A percentile compares a stretch with the other conserved stretches of the same genome.
phyloP scores from a whole-genome alignment of 768 basidiomycete species.

The Tricholoma matsutake region DNA sequence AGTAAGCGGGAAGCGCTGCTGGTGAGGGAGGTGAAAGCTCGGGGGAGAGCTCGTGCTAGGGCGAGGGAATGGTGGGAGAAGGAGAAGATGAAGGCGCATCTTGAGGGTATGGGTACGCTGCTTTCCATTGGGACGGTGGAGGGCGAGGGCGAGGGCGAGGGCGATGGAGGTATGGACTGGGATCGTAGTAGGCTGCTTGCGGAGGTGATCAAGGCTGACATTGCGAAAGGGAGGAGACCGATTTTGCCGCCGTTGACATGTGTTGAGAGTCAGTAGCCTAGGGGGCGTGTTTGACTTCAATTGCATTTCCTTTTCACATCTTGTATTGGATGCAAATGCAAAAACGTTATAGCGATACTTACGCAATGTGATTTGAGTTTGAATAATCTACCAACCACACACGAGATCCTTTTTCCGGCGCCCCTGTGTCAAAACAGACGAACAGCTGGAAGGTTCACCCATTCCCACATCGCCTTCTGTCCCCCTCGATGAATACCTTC shows the following conservation, averaged over 20 bases:
- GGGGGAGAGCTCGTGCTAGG: constrained; percentile 7
- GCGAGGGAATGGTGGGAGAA: not conserved
- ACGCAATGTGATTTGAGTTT: not conserved
- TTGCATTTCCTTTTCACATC: no score
- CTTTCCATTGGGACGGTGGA: constrained; percentile 26
- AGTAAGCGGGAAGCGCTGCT: constrained; percentile 22
- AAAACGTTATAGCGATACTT: no score
- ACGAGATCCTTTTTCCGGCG: constrained; percentile 19
- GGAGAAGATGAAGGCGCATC: not conserved
- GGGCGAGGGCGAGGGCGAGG: constrained; percentile 29
- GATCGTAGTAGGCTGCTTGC: constrained; percentile 32
- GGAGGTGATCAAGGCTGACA: constrained; percentile 26
- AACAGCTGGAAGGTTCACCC: constrained; percentile 19
- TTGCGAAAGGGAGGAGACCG: constrained; percentile 27
- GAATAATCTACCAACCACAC: constrained; percentile 13
- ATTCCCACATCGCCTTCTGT: constrained; percentile 16
- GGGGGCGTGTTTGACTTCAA: no score
- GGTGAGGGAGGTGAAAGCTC: constrained; percentile 9
- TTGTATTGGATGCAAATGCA: not conserved
- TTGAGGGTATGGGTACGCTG: constrained; percentile 13
- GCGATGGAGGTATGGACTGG: constrained; percentile 34
- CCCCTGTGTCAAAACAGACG: constrained; percentile 25
- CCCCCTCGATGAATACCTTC: constrained; percentile 16
- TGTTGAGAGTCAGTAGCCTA: constrained; percentile 25
- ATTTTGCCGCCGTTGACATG: constrained; percentile 30